Base-by-base conservation (phyloP, 2,329 filamentous ascomycete species). In the Aspergillus ibericus region DNA sequence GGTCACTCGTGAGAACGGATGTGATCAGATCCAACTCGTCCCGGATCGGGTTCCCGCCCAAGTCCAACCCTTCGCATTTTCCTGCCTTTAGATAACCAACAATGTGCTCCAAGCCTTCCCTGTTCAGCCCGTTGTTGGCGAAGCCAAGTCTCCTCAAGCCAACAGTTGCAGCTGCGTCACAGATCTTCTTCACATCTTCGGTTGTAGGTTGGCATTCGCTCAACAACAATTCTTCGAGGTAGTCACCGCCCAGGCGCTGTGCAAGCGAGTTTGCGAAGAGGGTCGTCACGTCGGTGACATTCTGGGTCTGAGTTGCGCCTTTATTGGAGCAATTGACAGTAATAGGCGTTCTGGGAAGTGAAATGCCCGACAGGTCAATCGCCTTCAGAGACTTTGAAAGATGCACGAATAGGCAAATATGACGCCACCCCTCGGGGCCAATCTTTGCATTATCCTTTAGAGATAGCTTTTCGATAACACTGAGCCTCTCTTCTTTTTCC, bases 361-460 rank as follows among this genome's bases (percentile, higher is more conserved):
- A 84, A 59, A 96, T 88, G 68, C 91, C 89, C 0, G 93, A 96
- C 27, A 98, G 74, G 72, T 99, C 95, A 22, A 98, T 84, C 5
- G 85, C 89, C 73, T 92, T 93, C 56, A 99, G 81, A 1, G 92
- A 92, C 61, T 87, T 88, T 67, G 91, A 96, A 80, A 97, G 88
- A 75, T 96, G 91, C 53, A 96, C 82, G 72, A 98, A 99, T 6
- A 96, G 80, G 40, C 89, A 89, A 58, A 98, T 87, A 71, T 98
- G 87, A 68, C 89, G 92, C 95, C 95, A 99, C 15, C 93, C 95
- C 63, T 96, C 89, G 0, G 83, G 81, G 0, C 91, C 90, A 59
- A 98, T 88, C 68, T 92, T 93, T 1, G 82, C 77, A 71, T 98
- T 98, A 76, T 96, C 92, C 77, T 96, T 96, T 42, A 99, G 77